Percentiles rank a stretch among this genome's conserved stretches.
These are phyloP conservation scores for Nannochloris sp. DNA, from an alignment of 139 green algal species.

Conservation along the genomic window DNA sequence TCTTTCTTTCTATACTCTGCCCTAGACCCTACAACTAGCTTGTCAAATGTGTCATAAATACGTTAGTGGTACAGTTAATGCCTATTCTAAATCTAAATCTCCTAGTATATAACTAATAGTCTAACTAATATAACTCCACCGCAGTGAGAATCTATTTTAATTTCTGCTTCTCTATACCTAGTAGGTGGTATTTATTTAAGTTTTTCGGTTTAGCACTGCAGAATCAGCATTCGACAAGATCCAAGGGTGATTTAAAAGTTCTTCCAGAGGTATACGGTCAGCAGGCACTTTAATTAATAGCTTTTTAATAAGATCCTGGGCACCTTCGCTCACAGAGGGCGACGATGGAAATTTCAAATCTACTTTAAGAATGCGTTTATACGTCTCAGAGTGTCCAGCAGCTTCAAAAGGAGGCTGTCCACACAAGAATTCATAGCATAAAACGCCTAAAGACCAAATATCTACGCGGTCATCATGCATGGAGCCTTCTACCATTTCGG, in stretches of 20 bases:
- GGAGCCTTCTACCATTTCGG: conserved; percentile 90
- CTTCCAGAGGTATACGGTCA: conserved; percentile 54
- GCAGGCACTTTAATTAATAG: conserved; percentile 73
- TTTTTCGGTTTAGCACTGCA: too few relatives aligned
- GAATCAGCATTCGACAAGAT: conserved; percentile 55
- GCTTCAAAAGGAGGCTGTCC: conserved; percentile 92
- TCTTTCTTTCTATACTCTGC: too few relatives aligned
- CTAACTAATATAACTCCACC: too few relatives aligned
- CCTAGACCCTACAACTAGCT: too few relatives aligned
- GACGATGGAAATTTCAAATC: conserved; percentile 79
- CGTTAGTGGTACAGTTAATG: too few relatives aligned
- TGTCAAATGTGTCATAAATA: too few relatives aligned
- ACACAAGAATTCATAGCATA: conserved; percentile 96
- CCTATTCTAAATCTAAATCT: too few relatives aligned
- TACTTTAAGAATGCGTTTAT: conserved; percentile 81
- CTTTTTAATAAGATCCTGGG: conserved; percentile 79
- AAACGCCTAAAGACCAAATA: conserved; percentile 77
- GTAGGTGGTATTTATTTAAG: too few relatives aligned
- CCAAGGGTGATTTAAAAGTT: conserved; percentile 82
- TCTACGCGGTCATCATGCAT: conserved; percentile 72
- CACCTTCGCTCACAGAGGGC: conserved; percentile 44
- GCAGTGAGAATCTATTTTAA: too few relatives aligned
- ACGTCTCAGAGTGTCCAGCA: conserved; percentile 71
- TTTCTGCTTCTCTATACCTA: too few relatives aligned
- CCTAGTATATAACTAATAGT: too few relatives aligned